These are phyloP conservation scores for Acacia pycnantha DNA, from an alignment of 331 rosid genomes.

Conservation along the genomic window DNA sequence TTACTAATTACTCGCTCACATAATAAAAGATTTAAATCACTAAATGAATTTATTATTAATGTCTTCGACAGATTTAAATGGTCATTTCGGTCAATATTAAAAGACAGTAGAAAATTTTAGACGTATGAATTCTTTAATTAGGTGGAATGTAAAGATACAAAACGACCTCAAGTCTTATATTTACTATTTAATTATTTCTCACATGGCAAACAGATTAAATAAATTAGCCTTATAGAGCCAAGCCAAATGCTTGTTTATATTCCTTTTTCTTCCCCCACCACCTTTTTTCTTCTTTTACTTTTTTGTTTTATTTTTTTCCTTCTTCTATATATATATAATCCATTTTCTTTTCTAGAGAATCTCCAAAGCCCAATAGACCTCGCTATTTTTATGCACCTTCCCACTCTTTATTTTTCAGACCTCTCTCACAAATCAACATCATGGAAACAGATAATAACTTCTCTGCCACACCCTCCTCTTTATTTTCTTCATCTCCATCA, in stretches of 20 bases:
- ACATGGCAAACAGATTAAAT: conserved; percentile 57
- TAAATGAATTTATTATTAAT: not conserved
- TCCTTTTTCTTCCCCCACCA: conserved; percentile 27
- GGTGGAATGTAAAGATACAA: not conserved
- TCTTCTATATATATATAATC: conserved; percentile 20
- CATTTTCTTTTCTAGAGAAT: conserved; percentile 21
- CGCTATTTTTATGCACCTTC: conserved; percentile 34
- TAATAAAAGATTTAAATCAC: not conserved
- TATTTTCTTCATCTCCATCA: conserved; percentile 28
- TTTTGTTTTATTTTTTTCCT: not conserved
- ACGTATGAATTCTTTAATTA: conserved; percentile 12
- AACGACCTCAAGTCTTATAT: conserved; percentile 2
- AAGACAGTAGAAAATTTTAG: conserved; percentile 26
- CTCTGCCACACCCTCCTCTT: conserved; percentile 20
- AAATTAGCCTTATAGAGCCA: conserved; percentile 48
- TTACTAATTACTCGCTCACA: not conserved
- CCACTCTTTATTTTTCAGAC: conserved; percentile 36
- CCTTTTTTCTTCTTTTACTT: conserved; percentile 4
- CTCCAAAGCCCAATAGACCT: conserved; percentile 37
- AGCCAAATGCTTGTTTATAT: conserved; percentile 41
- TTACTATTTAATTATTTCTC: conserved; percentile 39
- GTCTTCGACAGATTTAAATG: not conserved
- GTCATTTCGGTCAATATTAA: not conserved
- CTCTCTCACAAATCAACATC: conserved; percentile 33
- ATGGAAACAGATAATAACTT: conserved; percentile 44